Evolutionary conservation across 2,329 filamentous ascomycete genomes (phyloP).

Genomic region (Pseudogymnoascus sp.): DNA sequence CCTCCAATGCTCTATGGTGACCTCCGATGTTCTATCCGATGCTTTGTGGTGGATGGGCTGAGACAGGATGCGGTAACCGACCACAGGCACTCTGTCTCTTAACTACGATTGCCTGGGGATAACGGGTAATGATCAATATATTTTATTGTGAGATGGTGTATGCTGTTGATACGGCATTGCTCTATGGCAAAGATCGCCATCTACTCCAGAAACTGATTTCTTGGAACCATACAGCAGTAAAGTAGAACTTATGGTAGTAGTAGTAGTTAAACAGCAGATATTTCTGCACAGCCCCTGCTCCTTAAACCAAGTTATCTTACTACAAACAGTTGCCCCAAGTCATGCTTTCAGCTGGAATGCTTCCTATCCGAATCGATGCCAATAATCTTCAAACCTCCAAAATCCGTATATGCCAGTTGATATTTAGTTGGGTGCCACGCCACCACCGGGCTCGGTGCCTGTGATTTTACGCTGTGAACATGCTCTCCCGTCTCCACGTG

Average conservation of each 20-base stretch:
- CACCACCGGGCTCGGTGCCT: conserved; percentile 54
- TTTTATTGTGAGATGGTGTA: not conserved
- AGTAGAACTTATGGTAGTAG: not conserved
- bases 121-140: not conserved
- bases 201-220: not conserved
- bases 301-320: not conserved
- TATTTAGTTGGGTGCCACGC: conserved; percentile 71
- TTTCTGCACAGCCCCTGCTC: not conserved
- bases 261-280: not conserved
- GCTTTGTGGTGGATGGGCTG: not conserved
- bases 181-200: not conserved
- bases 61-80: not conserved
- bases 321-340: not conserved
- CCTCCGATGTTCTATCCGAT: not conserved
- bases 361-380: conserved; percentile 45
- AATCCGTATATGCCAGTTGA: conserved; percentile 64
- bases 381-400: conserved; percentile 53
- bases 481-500: conserved; percentile 68
- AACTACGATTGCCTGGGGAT: not conserved
- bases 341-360: conserved; percentile 18
- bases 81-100: not conserved
- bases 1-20: not conserved
- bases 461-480: conserved; percentile 63
- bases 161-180: not conserved
- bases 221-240: not conserved